These are phyloP conservation scores for Raphanus raphanistrum DNA, from an alignment of 345 rosid species.

Conservation along the genomic window DNA sequence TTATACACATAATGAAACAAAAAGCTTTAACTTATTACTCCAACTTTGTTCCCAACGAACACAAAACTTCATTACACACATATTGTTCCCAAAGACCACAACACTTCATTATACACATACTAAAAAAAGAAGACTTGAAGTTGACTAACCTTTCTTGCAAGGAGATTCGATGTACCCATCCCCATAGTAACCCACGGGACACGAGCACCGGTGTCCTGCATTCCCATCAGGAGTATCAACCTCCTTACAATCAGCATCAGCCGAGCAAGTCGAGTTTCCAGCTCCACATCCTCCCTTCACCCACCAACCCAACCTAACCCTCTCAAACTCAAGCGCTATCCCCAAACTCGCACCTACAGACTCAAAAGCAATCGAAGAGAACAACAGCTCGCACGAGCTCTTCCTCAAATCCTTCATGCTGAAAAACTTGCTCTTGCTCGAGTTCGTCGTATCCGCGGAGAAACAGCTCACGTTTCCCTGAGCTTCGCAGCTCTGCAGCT, in stretches of 20 bases:
- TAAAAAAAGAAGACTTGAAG: no score
- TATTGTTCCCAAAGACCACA: no score
- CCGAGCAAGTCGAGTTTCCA: conserved; percentile 33
- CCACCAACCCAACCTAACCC: conserved; percentile 77
- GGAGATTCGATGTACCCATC: conserved; percentile 56
- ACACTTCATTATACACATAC: no score
- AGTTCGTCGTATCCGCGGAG: not conserved
- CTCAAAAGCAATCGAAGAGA: conserved; percentile 55
- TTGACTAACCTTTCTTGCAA: conserved; percentile 72
- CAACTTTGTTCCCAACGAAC: no score
- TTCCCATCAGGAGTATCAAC: conserved; percentile 24
- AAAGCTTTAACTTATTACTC: no score
- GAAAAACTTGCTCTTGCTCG: conserved; percentile 26
- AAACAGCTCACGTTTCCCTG: conserved; percentile 51
- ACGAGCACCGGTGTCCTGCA: conserved; percentile 55
- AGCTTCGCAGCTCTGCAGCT: conserved; percentile 21
- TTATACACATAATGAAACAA: not conserved
- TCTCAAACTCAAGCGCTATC: conserved; percentile 51
- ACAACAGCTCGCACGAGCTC: conserved; percentile 44
- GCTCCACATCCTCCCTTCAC: conserved; percentile 36
- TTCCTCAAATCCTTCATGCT: conserved; percentile 16
- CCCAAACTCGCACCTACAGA: conserved; percentile 18
- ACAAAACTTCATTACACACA: no score
- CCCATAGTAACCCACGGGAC: conserved; percentile 52
- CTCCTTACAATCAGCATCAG: conserved; percentile 22